These are phyloP conservation scores for Colletotrichum truncatum DNA, from an alignment of 2,329 filamentous ascomycete species.

Conservation along the genomic window DNA sequence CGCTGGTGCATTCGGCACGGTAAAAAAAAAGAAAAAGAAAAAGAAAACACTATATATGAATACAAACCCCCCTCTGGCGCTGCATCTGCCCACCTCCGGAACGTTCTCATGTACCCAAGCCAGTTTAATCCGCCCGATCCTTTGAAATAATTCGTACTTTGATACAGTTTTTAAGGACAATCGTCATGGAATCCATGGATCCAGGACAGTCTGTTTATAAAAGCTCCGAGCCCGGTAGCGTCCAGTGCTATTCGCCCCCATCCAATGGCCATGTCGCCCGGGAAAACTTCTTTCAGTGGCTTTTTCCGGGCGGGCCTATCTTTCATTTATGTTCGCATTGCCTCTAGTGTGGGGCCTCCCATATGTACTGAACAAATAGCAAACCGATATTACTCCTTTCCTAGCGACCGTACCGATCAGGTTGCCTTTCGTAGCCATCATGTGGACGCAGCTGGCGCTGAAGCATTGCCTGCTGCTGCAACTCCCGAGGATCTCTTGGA, in stretches of 20 bases:
- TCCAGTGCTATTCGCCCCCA: no score
- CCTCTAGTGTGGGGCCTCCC: no score
- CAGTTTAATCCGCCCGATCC: background rate
- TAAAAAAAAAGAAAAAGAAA: background rate
- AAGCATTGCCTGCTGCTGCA: conserved; percentile 42
- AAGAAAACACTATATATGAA: background rate
- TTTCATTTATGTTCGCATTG: no score
- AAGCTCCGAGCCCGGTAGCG: no score
- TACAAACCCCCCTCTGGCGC: background rate
- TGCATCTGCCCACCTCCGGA: background rate
- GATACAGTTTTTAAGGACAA: background rate
- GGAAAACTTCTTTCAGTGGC: no score
- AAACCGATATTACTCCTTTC: background rate
- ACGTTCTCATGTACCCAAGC: background rate
- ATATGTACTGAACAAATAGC: no score
- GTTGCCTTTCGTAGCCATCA: conserved; percentile 52
- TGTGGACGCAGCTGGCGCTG: conserved; percentile 53
- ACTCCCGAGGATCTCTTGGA: conserved; percentile 41
- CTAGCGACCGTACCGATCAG: conserved; percentile 56
- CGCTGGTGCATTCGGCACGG: background rate
- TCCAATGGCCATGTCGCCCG: no score
- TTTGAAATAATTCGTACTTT: background rate
- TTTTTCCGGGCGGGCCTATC: no score
- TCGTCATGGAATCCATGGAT: no score
- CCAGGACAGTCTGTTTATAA: no score